Evolutionary conservation across 169 alveolate genomes (phyloP).

Genomic region (Eimeria falciformis): DNA sequence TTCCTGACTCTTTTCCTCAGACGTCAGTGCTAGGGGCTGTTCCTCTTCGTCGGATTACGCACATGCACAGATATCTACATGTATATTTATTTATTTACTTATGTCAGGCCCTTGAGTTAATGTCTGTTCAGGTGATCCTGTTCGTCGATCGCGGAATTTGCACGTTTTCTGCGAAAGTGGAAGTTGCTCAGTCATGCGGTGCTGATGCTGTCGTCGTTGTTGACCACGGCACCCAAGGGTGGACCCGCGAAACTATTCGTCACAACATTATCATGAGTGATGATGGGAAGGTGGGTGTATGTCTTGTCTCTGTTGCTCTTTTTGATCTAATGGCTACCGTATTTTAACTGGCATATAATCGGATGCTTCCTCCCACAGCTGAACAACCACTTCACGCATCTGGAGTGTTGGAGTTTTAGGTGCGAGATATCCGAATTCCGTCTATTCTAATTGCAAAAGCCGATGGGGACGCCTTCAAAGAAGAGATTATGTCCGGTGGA

Average conservation of each 20-base stretch:
- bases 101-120: not conserved
- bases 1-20: not conserved
- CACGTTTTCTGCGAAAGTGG: constrained; percentile 71
- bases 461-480: constrained; percentile 61
- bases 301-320: not conserved
- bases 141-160: constrained; percentile 74
- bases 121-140: constrained; percentile 54
- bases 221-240: constrained; percentile 71
- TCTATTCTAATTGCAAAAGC: constrained; percentile 52
- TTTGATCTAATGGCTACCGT: not conserved
- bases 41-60: not conserved
- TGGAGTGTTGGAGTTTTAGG: not conserved
- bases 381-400: too few relatives aligned
- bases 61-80: not conserved
- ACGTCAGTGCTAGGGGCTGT: not conserved
- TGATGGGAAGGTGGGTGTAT: constrained; percentile 60
- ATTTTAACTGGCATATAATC: not conserved
- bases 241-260: constrained; percentile 76
- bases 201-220: constrained; percentile 77
- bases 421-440: constrained; percentile 67
- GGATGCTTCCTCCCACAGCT: not conserved
- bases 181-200: constrained; percentile 71
- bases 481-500: not conserved
- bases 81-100: not conserved
- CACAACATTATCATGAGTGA: constrained; percentile 74